These are phyloP conservation scores for Aspergillus sp. DNA, from an alignment of 2,329 filamentous ascomycete species.

Conservation along the genomic window DNA sequence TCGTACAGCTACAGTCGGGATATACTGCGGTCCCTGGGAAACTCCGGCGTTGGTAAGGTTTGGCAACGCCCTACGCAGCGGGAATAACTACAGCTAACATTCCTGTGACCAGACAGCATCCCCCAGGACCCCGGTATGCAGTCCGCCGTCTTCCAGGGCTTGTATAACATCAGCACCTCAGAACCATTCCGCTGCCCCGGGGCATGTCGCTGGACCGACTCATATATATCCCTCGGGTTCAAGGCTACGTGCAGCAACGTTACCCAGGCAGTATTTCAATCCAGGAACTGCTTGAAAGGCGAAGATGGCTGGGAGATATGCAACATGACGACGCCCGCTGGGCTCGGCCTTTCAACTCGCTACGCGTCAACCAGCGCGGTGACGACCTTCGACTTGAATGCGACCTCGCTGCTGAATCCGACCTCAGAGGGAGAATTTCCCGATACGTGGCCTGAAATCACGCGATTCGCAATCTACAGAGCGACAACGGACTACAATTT, in stretches of 20 bases:
- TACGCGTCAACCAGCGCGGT: background rate
- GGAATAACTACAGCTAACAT: background rate
- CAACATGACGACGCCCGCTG: constrained; percentile 18
- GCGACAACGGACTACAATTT: constrained; percentile 12
- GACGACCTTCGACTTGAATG: constrained; percentile 12
- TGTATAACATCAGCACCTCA: constrained; percentile 11
- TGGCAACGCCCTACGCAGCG: background rate
- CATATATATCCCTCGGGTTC: constrained; percentile 18
- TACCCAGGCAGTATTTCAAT: constrained; percentile 13
- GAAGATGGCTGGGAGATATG: background rate
- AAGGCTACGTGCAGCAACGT: constrained; percentile 14
- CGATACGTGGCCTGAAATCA: constrained; percentile 14
- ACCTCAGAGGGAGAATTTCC: background rate
- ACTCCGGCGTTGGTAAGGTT: background rate
- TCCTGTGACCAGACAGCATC: background rate
- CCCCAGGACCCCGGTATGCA: constrained; percentile 17
- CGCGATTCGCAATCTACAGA: constrained; percentile 14
- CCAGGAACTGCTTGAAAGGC: background rate
- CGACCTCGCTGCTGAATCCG: background rate
- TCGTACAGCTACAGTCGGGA: constrained; percentile 9
- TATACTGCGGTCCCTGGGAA: background rate
- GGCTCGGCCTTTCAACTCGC: constrained; percentile 5
- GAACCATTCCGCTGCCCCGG: constrained; percentile 17
- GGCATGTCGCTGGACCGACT: constrained; percentile 12
- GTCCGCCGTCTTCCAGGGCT: constrained; percentile 15